Evolutionary conservation across 345 rosid genomes (phyloP).

Genomic region (Garcia nutans): DNA sequence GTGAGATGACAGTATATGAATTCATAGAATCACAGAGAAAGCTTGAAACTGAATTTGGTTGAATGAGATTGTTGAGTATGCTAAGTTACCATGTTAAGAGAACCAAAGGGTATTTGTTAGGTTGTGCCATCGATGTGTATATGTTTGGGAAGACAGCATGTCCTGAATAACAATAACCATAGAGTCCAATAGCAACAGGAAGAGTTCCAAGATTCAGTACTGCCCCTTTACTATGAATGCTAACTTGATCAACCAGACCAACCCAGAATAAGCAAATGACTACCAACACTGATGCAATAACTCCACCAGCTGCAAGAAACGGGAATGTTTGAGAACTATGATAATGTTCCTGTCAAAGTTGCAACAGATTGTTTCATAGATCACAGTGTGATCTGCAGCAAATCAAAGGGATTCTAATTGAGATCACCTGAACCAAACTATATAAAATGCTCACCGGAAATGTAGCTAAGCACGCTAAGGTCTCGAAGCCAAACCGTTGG

Average conservation of each 20-base stretch:
- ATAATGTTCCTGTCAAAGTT: not conserved
- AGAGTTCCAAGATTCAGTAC: constrained; percentile 59
- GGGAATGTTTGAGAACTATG: constrained; percentile 14
- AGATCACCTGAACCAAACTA: not conserved
- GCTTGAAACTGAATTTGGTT: not conserved
- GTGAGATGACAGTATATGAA: not conserved
- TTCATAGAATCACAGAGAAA: not conserved
- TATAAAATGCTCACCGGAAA: constrained; percentile 74
- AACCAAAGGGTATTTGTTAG: constrained; percentile 62
- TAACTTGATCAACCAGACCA: constrained; percentile 75
- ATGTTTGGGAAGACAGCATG: constrained; percentile 98
- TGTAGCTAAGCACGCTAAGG: constrained; percentile 76
- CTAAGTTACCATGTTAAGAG: constrained; percentile 63
- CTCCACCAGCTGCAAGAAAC: constrained; percentile 76
- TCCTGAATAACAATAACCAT: constrained; percentile 94
- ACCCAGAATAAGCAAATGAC: constrained; percentile 88
- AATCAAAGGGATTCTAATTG: not conserved
- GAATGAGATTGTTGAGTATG: not conserved
- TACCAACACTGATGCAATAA: constrained; percentile 74
- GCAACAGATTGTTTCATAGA: not conserved
- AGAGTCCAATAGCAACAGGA: constrained; percentile 96
- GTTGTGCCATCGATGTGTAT: constrained; percentile 87
- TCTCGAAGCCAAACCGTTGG: constrained; percentile 95
- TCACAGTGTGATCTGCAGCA: not conserved
- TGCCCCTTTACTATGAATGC: constrained; percentile 65